Percentiles rank a stretch among this genome's conserved stretches.
Conservation (phyloP, 225 moss, liverwort and hornwort genomes). For the Marchantia polymorpha region DNA sequence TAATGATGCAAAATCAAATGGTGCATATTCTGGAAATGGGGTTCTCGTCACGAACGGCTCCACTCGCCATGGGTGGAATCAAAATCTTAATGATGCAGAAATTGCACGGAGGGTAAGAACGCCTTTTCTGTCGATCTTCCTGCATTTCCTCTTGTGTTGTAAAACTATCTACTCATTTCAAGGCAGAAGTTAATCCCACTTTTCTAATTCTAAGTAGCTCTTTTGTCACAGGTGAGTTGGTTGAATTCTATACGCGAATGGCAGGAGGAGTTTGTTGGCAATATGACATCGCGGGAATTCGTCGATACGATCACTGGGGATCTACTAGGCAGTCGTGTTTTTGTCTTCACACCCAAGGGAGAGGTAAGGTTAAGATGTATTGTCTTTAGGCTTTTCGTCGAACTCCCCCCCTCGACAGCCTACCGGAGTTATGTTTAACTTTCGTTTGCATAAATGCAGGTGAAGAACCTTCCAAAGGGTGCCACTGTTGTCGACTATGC, state of each 20-base stretch:
- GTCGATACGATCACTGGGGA: conserved; percentile 98
- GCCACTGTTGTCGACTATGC: conserved; percentile 99
- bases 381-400: neutral
- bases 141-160: neutral
- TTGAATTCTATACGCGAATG: conserved; percentile 98
- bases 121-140: neutral
- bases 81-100: conserved; percentile 83
- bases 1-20: conserved; percentile 55
- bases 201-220: neutral
- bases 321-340: conserved; percentile 92
- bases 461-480: conserved; percentile 96
- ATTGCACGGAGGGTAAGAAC: conserved; percentile 86
- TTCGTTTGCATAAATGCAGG: conserved; percentile 39
- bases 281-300: conserved; percentile 98
- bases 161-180: neutral
- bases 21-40: conserved; percentile 49
- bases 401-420: too few species aligned
- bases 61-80: conserved; percentile 51
- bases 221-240: conserved; percentile 84
- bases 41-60: conserved; percentile 51
- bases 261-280: conserved; percentile 99
- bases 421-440: neutral
- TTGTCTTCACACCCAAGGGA: conserved; percentile 98
- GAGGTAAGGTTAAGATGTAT: conserved; percentile 46
- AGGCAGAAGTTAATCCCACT: neutral